phyloP scores from a whole-genome alignment of 139 green algal species.

The Gonium pectorale region DNA sequence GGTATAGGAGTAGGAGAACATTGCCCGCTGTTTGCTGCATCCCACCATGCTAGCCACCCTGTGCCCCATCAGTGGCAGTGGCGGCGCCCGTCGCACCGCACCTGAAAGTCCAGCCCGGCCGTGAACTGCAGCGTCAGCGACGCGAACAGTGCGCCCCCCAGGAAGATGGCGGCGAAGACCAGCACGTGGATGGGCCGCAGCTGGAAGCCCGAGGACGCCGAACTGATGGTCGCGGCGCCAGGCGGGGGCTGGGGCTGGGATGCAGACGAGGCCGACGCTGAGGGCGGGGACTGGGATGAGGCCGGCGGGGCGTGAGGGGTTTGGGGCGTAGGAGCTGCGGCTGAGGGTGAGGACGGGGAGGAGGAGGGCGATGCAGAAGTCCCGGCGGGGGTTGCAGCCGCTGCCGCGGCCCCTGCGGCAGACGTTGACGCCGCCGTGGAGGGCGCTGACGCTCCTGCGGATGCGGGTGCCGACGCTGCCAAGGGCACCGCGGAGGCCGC shows the following conservation, averaged over 20 bases:
- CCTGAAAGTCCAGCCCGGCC: slow-evolving; percentile 61
- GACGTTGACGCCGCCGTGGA: not conserved
- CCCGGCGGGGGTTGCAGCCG: too few relatives aligned
- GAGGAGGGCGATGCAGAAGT: not conserved
- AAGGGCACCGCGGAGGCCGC: not conserved
- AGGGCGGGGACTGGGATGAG: not conserved
- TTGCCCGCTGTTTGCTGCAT: too few relatives aligned
- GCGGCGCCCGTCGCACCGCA: not conserved
- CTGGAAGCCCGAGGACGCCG: slow-evolving; percentile 15
- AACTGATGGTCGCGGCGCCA: slow-evolving; percentile 1
- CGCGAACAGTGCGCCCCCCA: slow-evolving; percentile 65
- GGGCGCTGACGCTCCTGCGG: not conserved
- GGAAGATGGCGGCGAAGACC: slow-evolving; percentile 60
- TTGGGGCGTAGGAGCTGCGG: slow-evolving; percentile 6
- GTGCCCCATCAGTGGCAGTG: not conserved
- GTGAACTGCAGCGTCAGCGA: slow-evolving; percentile 71
- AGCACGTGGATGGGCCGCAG: slow-evolving; percentile 50
- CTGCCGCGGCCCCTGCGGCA: too few relatives aligned
- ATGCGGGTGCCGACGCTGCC: not conserved
- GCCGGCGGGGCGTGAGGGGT: not conserved
- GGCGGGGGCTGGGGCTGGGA: not conserved
- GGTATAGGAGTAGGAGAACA: too few relatives aligned
- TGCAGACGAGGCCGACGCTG: not conserved
- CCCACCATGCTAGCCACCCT: not conserved
- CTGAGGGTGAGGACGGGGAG: not conserved